A percentile compares a stretch with the other conserved stretches of the same genome.
Evolutionary conservation across 257 asterid species (phyloP).

Genomic region (Schizonepeta tenuifolia): DNA sequence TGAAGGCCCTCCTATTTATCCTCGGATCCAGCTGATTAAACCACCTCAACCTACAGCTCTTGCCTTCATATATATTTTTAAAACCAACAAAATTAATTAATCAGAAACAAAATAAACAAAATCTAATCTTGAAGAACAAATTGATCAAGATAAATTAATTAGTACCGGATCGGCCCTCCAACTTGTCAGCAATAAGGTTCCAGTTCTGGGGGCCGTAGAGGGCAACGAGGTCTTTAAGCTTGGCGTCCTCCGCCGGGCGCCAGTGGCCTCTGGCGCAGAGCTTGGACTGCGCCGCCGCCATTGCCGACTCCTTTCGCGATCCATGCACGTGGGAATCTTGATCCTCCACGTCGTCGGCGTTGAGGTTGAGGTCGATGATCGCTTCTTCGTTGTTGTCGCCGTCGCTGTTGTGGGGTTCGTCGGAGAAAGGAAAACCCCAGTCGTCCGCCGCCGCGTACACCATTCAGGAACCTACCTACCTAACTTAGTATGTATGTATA

Average conservation of each 20-base stretch:
- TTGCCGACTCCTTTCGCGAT: constrained; percentile 36
- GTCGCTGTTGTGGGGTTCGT: constrained; percentile 15
- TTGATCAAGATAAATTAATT: too few species aligned
- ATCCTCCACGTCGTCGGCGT: constrained; percentile 34
- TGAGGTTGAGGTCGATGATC: constrained; percentile 59
- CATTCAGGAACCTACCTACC: constrained; percentile 22
- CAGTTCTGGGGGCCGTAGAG: constrained; percentile 90
- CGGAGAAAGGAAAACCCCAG: constrained; percentile 26
- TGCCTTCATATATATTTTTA: constrained; percentile 51
- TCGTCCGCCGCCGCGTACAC: constrained; percentile 41
- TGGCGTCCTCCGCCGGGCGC: constrained; percentile 89
- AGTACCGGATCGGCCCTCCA: constrained; percentile 92
- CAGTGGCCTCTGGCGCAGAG: constrained; percentile 86
- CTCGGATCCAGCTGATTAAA: constrained; percentile 91
- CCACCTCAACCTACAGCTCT: constrained; percentile 92
- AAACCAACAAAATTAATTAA: neutral
- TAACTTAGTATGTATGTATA: neutral
- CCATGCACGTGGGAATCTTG: constrained; percentile 40
- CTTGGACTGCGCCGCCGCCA: constrained; percentile 53
- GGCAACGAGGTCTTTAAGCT: constrained; percentile 82
- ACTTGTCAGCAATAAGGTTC: constrained; percentile 85
- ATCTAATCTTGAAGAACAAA: too few species aligned
- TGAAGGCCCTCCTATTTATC: constrained; percentile 80
- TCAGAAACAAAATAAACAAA: neutral
- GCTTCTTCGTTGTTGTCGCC: constrained; percentile 25